These are phyloP conservation scores for Laetiporus sulphureus DNA, from an alignment of 1,284 basidiomycete species.

Conservation along the genomic window DNA sequence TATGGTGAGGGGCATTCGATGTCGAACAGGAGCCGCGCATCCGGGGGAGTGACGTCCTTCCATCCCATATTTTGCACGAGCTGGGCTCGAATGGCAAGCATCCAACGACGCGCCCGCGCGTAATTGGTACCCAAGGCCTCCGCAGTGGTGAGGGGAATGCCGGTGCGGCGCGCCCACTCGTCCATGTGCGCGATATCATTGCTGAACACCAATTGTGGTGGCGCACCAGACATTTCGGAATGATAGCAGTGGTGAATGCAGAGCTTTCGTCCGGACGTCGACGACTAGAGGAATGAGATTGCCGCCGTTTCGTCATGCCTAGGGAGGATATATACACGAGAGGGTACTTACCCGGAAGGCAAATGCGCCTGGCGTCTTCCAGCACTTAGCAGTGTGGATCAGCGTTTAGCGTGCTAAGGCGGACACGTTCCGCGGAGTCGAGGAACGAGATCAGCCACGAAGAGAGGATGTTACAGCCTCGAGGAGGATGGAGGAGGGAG, in stretches of 20 bases:
- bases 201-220: conserved; percentile 63
- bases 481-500: conserved; percentile 23
- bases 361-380: conserved; percentile 24
- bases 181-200: conserved; percentile 74
- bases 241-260: conserved; percentile 7
- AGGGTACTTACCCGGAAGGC: conserved; percentile 17
- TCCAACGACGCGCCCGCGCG: conserved; percentile 69
- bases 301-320: conserved; percentile 13
- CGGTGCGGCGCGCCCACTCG: conserved; percentile 68
- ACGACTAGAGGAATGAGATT: conserved; percentile 13
- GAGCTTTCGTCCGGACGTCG: conserved; percentile 2
- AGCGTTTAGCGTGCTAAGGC: conserved; percentile 15
- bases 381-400: conserved; percentile 26
- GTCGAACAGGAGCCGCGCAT: conserved; percentile 67
- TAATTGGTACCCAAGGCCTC: conserved; percentile 74
- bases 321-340: conserved; percentile 17
- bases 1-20: conserved; percentile 71
- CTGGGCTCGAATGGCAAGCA: conserved; percentile 50
- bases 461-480: conserved; percentile 11
- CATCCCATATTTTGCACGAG: conserved; percentile 64
- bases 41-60: conserved; percentile 50
- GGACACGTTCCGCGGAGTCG: conserved; percentile 20
- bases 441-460: conserved; percentile 13
- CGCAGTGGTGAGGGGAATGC: conserved; percentile 72
- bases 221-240: conserved; percentile 26